These are phyloP conservation scores for Graphium sp. DNA, from an alignment of 2,329 filamentous ascomycete genomes.

Conservation along the genomic window DNA sequence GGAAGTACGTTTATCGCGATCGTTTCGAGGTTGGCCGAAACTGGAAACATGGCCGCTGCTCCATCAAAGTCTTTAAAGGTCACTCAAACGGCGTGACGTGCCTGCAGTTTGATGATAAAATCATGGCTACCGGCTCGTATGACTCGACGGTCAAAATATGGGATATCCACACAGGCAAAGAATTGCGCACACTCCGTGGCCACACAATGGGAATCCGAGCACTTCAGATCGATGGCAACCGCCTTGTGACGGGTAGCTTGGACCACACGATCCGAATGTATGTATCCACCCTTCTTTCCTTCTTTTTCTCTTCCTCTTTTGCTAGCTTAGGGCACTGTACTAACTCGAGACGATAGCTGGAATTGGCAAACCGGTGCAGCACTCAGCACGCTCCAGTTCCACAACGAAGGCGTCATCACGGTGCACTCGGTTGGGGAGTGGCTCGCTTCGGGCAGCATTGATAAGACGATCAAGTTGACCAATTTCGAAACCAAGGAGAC, in stretches of 20 bases:
- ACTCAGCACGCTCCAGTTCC: slow-evolving; percentile 63
- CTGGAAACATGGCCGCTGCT: slow-evolving; percentile 90
- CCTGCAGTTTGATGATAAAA: slow-evolving; percentile 60
- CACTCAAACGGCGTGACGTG: slow-evolving; percentile 57
- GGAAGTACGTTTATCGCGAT: slow-evolving; percentile 96
- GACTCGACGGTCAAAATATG: slow-evolving; percentile 92
- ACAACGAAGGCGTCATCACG: slow-evolving; percentile 68
- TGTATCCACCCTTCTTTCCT: too few relatives aligned
- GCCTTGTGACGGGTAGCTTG: slow-evolving; percentile 78
- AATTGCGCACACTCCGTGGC: slow-evolving; percentile 68
- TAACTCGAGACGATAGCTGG: too few relatives aligned
- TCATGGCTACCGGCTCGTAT: slow-evolving; percentile 87
- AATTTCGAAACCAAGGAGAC: slow-evolving; percentile 75
- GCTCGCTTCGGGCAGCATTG: slow-evolving; percentile 76
- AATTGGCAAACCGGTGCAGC: slow-evolving; percentile 89
- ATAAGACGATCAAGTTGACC: slow-evolving; percentile 82
- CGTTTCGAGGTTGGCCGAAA: slow-evolving; percentile 91
- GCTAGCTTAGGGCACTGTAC: too few relatives aligned
- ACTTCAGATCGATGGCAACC: slow-evolving; percentile 82
- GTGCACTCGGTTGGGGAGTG: slow-evolving; percentile 76
- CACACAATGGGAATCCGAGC: slow-evolving; percentile 74
- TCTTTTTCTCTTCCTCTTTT: too few relatives aligned
- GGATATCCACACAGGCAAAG: slow-evolving; percentile 78
- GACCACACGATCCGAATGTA: slow-evolving; percentile 78
- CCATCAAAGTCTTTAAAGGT: slow-evolving; percentile 68